These are phyloP conservation scores for Corniculantispora saksenae DNA, from an alignment of 2,329 filamentous ascomycete species.

Conservation along the genomic window DNA sequence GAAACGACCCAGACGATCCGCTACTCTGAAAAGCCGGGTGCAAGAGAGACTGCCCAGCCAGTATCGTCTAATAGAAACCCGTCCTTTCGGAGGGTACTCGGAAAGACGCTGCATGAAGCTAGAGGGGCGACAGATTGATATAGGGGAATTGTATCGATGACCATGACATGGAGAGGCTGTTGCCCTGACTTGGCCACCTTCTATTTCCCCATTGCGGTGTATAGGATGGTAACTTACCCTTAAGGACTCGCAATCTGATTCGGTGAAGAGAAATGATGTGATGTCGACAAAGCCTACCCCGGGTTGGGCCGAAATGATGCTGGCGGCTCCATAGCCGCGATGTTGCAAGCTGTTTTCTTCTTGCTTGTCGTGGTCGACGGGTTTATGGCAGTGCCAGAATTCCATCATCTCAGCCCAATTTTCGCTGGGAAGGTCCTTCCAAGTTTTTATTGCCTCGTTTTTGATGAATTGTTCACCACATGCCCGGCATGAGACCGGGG, in stretches of 20 bases:
- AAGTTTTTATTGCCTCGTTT: constrained; percentile 49
- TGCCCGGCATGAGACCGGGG: constrained; percentile 45
- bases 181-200: constrained; percentile 60
- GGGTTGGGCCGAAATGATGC: constrained; percentile 64
- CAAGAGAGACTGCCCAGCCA: constrained; percentile 41
- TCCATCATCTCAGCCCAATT: constrained; percentile 99
- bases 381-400: constrained; percentile 99
- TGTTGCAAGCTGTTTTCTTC: constrained; percentile 50
- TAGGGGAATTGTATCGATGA: constrained; percentile 72
- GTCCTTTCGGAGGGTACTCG: constrained; percentile 42
- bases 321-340: constrained; percentile 84
- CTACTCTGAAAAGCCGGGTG: constrained; percentile 51
- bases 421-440: constrained; percentile 94
- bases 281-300: constrained; percentile 80
- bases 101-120: constrained; percentile 25
- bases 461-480: constrained; percentile 42
- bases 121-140: constrained; percentile 41
- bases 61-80: constrained; percentile 36
- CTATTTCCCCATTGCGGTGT: constrained; percentile 47
- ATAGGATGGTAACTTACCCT: constrained; percentile 35
- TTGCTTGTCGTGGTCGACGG: constrained; percentile 54
- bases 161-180: constrained; percentile 53
- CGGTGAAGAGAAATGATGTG: constrained; percentile 70
- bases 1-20: constrained; percentile 50
- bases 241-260: constrained; percentile 60